Percentiles rank a stretch among this genome's conserved stretches.
Evolutionary conservation across 2,329 filamentous ascomycete genomes (phyloP).

Genomic region (Verticillium dahliae): DNA sequence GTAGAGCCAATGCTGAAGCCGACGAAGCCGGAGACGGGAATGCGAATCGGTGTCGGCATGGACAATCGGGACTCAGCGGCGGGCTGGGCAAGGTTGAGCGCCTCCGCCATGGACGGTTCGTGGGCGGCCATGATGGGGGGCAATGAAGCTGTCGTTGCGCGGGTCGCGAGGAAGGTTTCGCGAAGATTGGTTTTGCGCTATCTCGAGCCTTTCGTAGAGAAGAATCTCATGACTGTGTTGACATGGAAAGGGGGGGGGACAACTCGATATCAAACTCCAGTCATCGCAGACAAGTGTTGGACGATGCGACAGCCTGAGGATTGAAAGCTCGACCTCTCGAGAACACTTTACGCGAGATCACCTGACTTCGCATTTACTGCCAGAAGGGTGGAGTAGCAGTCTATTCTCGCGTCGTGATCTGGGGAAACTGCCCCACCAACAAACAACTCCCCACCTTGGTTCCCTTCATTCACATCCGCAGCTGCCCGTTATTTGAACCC

Average conservation of each 20-base stretch:
- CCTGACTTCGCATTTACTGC: conserved; percentile 18
- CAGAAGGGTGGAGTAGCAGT: neutral
- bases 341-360: conserved; percentile 16
- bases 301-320: neutral
- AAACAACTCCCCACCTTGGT: neutral
- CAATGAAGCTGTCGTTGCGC: neutral
- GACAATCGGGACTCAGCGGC: conserved; percentile 43
- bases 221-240: neutral
- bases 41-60: conserved; percentile 57
- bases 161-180: neutral
- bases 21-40: conserved; percentile 56
- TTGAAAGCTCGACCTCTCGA: neutral
- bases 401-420: neutral
- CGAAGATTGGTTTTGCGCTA: neutral
- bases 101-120: conserved; percentile 4
- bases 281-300: neutral
- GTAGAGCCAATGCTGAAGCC: conserved; percentile 63
- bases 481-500: neutral
- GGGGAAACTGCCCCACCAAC: conserved; percentile 3
- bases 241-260: neutral
- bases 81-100: conserved; percentile 22
- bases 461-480: neutral
- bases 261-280: neutral
- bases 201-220: neutral
- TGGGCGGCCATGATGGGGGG: conserved; percentile 4